Percentiles rank a stretch among this genome's conserved stretches.
Evolutionary conservation across 768 basidiomycete genomes (phyloP).

Genomic region (Amyloporia xantha): DNA sequence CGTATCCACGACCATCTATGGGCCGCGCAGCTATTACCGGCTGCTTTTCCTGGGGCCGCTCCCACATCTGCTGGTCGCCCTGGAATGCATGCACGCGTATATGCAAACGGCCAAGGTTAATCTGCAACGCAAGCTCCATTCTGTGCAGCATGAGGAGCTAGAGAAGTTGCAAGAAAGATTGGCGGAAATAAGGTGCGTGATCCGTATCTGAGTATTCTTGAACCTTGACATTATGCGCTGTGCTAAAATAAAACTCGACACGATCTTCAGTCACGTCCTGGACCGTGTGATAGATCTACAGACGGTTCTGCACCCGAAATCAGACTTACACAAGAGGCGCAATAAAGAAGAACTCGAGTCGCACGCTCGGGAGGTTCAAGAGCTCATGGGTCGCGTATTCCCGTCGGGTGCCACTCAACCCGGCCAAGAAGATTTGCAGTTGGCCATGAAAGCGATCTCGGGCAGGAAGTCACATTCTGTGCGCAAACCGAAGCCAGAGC

Average conservation of each 20-base stretch:
- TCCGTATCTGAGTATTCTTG: not conserved
- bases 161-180: slow-evolving; percentile 9
- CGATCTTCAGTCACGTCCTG: slow-evolving; percentile 3
- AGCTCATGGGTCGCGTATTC: slow-evolving; percentile 9
- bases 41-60: slow-evolving; percentile 1
- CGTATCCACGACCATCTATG: not conserved
- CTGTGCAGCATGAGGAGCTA: slow-evolving; percentile 5
- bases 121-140: not conserved
- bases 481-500: slow-evolving; percentile 1
- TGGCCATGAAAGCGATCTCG: slow-evolving; percentile 31
- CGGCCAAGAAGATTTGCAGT: slow-evolving; percentile 20
- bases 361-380: slow-evolving; percentile 9
- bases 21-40: slow-evolving; percentile 2
- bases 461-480: not conserved
- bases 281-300: slow-evolving; percentile 10
- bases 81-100: not conserved
- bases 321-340: slow-evolving; percentile 12
- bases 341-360: slow-evolving; percentile 9
- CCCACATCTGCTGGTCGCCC: slow-evolving; percentile 3
- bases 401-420: too few species aligned
- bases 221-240: not conserved
- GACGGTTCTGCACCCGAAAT: slow-evolving; percentile 12
- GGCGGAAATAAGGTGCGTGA: slow-evolving; percentile 9
- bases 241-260: too few species aligned
- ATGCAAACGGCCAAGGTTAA: not conserved